Evolutionary conservation across 2,329 filamentous ascomycete genomes (phyloP).

Genomic region (Arthrobotrys musiformis): DNA sequence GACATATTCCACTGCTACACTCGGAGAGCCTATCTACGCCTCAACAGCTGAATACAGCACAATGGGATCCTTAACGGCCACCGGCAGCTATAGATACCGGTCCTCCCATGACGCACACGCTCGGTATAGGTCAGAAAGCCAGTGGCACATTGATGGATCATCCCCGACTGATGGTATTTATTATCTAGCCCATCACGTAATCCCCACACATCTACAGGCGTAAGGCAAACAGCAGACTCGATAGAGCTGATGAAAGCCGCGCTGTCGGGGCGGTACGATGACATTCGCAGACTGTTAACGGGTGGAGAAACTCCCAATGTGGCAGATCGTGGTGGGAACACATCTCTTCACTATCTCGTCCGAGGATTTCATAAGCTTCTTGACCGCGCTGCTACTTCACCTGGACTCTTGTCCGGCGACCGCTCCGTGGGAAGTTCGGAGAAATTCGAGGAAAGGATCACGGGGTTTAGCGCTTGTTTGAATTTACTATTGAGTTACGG

Average conservation of each 20-base stretch:
- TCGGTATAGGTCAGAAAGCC: conserved; percentile 56
- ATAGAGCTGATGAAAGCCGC: conserved; percentile 54
- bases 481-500: conserved; percentile 50
- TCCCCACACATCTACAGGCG: conserved; percentile 54
- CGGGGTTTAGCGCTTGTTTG: conserved; percentile 46
- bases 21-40: conserved; percentile 46
- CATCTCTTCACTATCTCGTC: conserved; percentile 51
- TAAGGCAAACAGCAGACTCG: conserved; percentile 46
- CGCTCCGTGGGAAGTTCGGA: conserved; percentile 37
- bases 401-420: conserved; percentile 49
- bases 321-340: conserved; percentile 52
- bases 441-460: conserved; percentile 43
- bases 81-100: conserved; percentile 49
- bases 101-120: conserved; percentile 48
- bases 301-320: conserved; percentile 44
- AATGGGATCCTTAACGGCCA: conserved; percentile 53
- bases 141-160: conserved; percentile 54
- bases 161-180: conserved; percentile 55
- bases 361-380: conserved; percentile 52
- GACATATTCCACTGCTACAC: conserved; percentile 51
- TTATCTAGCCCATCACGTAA: conserved; percentile 55
- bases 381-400: conserved; percentile 38
- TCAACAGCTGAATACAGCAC: conserved; percentile 46
- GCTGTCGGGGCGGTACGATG: conserved; percentile 41
- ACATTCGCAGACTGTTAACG: conserved; percentile 41